Evolutionary conservation across 2,329 filamentous ascomycete species (phyloP).

Genomic region (Thielaviopsis musarum): DNA sequence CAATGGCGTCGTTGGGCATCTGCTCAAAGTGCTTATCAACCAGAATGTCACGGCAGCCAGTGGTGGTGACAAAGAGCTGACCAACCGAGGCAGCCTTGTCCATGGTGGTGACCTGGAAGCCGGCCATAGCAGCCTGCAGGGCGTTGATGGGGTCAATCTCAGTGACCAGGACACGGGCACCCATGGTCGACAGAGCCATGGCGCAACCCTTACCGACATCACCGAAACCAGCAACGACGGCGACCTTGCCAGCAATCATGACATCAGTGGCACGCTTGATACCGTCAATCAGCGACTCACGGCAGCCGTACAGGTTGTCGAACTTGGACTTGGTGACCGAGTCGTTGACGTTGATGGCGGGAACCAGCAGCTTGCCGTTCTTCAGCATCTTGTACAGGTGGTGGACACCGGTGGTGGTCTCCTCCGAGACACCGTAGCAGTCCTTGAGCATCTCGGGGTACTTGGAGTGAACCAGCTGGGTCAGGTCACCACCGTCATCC

Average conservation of each 20-base stretch:
- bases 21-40: slow-evolving; percentile 79
- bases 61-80: slow-evolving; percentile 99
- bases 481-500: slow-evolving; percentile 95
- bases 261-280: slow-evolving; percentile 99
- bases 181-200: slow-evolving; percentile 90
- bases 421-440: slow-evolving; percentile 97
- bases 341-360: slow-evolving; percentile 99
- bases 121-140: slow-evolving; percentile 93
- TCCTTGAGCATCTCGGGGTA: slow-evolving; percentile 96
- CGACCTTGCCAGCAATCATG: slow-evolving; percentile 99
- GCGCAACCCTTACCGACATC: slow-evolving; percentile 99
- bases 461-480: slow-evolving; percentile 89
- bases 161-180: slow-evolving; percentile 87
- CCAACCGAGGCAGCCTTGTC: slow-evolving; percentile 77
- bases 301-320: slow-evolving; percentile 99
- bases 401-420: slow-evolving; percentile 99
- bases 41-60: slow-evolving; percentile 96
- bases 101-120: slow-evolving; percentile 95
- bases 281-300: slow-evolving; percentile 94
- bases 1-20: slow-evolving; percentile 96
- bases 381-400: slow-evolving; percentile 98
- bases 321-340: slow-evolving; percentile 99
- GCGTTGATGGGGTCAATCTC: slow-evolving; percentile 99
- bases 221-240: slow-evolving; percentile 93
- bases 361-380: slow-evolving; percentile 74